These are phyloP conservation scores for Thalassiosira profunda DNA, from an alignment of 108 stramenopile genomes.

Conservation along the genomic window DNA sequence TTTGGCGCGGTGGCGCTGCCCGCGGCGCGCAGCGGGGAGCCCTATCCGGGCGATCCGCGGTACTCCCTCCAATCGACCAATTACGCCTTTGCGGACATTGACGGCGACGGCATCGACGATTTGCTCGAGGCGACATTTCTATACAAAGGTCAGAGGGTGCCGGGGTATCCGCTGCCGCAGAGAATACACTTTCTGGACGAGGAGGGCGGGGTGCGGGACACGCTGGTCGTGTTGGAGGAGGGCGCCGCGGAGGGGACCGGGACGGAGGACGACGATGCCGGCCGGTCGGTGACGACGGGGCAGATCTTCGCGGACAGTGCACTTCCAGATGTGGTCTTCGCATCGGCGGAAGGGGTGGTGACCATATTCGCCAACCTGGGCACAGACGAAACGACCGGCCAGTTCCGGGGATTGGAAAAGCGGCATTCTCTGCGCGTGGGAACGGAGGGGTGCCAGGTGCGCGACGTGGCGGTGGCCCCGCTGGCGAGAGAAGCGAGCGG, in stretches of 20 bases:
- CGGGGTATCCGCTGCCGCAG: constrained; percentile 15
- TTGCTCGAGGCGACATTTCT: constrained; percentile 19
- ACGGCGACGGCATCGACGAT: constrained; percentile 15
- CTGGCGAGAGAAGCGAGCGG: not conserved
- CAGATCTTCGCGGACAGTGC: constrained; percentile 4
- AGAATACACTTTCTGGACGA: constrained; percentile 12
- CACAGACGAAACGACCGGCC: not conserved
- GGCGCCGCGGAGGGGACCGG: no score
- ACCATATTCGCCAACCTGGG: constrained; percentile 23
- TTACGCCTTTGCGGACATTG: constrained; percentile 12
- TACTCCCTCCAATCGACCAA: constrained; percentile 15
- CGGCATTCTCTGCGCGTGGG: not conserved
- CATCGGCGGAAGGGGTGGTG: constrained; percentile 9
- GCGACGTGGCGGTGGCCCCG: constrained; percentile 11
- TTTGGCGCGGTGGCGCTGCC: not conserved
- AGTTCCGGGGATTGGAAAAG: constrained; percentile 7
- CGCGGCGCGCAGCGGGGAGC: constrained; percentile 9
- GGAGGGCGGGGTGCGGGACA: not conserved
- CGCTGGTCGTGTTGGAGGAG: constrained; percentile 12
- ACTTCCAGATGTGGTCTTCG: constrained; percentile 15
- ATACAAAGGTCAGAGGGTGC: not conserved
- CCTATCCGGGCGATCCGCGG: constrained; percentile 5
- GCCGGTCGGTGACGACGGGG: constrained; percentile 18
- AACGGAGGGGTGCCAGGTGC: constrained; percentile 5
- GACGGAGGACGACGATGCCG: constrained; percentile 19